Conservation (phyloP, 2,329 filamentous ascomycete genomes). For the Calonectria multiphialidica region DNA sequence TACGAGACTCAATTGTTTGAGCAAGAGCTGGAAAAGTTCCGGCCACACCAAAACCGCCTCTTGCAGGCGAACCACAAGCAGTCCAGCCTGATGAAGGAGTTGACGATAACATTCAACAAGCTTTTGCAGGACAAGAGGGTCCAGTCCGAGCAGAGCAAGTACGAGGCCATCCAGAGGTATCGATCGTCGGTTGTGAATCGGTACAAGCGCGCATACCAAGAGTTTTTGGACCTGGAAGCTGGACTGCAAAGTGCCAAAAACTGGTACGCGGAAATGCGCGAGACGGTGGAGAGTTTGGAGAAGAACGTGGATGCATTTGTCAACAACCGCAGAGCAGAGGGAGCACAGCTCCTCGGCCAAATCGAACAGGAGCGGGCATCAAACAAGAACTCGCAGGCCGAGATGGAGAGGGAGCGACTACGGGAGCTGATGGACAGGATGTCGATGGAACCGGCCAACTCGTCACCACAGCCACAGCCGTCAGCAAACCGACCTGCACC, state of each 20-base stretch:
- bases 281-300: slow-evolving; percentile 89
- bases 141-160: slow-evolving; percentile 93
- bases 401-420: slow-evolving; percentile 88
- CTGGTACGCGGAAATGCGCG: slow-evolving; percentile 96
- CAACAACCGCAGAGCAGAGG: slow-evolving; percentile 92
- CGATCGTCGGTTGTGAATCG: slow-evolving; percentile 83
- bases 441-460: slow-evolving; percentile 78
- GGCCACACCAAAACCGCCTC: slow-evolving; percentile 90
- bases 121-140: slow-evolving; percentile 95
- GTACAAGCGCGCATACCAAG: slow-evolving; percentile 93
- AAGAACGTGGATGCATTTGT: slow-evolving; percentile 99
- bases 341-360: slow-evolving; percentile 86
- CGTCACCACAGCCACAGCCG: slow-evolving; percentile 44
- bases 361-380: slow-evolving; percentile 85
- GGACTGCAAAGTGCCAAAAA: slow-evolving; percentile 89
- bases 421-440: slow-evolving; percentile 95
- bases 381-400: slow-evolving; percentile 72
- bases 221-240: slow-evolving; percentile 89
- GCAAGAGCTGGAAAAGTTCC: slow-evolving; percentile 96
- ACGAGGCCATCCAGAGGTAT: slow-evolving; percentile 88
- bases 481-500: slow-evolving; percentile 45
- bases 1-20: slow-evolving; percentile 95
- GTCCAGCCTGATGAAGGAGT: slow-evolving; percentile 91
- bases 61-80: slow-evolving; percentile 97
- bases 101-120: slow-evolving; percentile 87